phyloP scores from a whole-genome alignment of 2,329 filamentous ascomycete species.

The Fusarium abutilonis region DNA sequence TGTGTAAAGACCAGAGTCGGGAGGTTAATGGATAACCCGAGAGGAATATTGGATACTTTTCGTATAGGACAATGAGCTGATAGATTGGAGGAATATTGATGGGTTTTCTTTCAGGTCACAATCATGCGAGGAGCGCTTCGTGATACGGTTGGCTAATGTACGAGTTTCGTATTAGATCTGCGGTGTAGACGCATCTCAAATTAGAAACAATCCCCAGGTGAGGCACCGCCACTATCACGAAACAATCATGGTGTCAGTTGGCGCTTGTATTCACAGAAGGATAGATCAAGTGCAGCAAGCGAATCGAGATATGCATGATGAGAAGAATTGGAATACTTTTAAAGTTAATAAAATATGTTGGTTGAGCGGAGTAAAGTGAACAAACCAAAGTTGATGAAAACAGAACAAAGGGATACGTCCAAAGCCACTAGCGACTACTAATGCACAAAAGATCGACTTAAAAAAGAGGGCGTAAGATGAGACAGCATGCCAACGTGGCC shows the following conservation, averaged over 20 bases:
- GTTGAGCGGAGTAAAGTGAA: background rate
- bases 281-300: constrained; percentile 7
- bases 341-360: background rate
- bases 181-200: constrained; percentile 29
- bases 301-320: background rate
- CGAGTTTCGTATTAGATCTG: constrained; percentile 20
- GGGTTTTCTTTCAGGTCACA: background rate
- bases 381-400: constrained; percentile 1
- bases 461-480: constrained; percentile 28
- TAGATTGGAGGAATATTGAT: constrained; percentile 16
- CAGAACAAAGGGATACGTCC: constrained; percentile 2
- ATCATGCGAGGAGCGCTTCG: constrained; percentile 3
- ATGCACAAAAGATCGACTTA: constrained; percentile 26
- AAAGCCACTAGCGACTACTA: constrained; percentile 23
- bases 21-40: constrained; percentile 1
- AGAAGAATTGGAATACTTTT: background rate
- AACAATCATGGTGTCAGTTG: constrained; percentile 28
- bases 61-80: background rate
- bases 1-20: constrained; percentile 1
- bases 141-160: constrained; percentile 2
- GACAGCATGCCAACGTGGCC: constrained; percentile 40
- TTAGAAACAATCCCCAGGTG: constrained; percentile 34
- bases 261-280: constrained; percentile 3
- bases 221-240: constrained; percentile 35
- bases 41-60: background rate